These are phyloP conservation scores for Xylariaceae sp. DNA, from an alignment of 2,329 filamentous ascomycete species.

Conservation along the genomic window DNA sequence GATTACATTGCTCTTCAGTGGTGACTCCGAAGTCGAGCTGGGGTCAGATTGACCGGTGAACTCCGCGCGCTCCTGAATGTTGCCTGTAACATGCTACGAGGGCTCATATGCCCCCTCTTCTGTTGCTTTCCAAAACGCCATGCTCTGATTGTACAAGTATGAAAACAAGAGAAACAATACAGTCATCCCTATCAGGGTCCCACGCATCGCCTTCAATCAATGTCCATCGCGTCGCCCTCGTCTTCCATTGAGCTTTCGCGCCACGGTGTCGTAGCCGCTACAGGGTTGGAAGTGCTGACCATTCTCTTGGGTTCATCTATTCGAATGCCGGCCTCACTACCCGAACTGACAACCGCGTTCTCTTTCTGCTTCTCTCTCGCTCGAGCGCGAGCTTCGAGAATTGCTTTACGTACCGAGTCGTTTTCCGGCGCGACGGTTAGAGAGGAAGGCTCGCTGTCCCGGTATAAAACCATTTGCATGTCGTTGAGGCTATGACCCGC, in stretches of 20 bases:
- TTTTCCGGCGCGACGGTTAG: constrained; percentile 70
- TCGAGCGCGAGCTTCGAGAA: constrained; percentile 72
- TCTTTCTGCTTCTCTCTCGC: constrained; percentile 55
- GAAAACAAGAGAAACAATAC: too few relatives aligned
- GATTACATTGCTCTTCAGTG: too few relatives aligned
- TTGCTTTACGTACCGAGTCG: constrained; percentile 76
- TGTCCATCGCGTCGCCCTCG: constrained; percentile 64
- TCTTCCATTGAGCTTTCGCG: constrained; percentile 24
- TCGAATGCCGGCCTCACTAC: background rate
- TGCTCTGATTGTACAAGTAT: too few relatives aligned
- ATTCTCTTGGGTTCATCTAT: background rate
- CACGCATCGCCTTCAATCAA: constrained; percentile 38
- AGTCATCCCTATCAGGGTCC: too few relatives aligned
- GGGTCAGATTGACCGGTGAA: too few relatives aligned
- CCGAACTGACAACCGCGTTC: constrained; percentile 23
- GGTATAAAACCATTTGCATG: constrained; percentile 80
- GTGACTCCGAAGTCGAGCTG: too few relatives aligned
- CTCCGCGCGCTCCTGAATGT: too few relatives aligned
- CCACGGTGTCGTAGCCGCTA: constrained; percentile 1
- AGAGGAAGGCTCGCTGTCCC: constrained; percentile 61
- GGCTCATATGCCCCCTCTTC: too few relatives aligned
- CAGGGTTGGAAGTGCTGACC: background rate
- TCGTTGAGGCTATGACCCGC: constrained; percentile 36
- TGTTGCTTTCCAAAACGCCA: too few relatives aligned
- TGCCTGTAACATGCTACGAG: too few relatives aligned